Evolutionary conservation across 129 eudicot species (phyloP), one percentile per base, ranked within the genome.

Genomic region (Heracleum sosnowskyi): DNA sequence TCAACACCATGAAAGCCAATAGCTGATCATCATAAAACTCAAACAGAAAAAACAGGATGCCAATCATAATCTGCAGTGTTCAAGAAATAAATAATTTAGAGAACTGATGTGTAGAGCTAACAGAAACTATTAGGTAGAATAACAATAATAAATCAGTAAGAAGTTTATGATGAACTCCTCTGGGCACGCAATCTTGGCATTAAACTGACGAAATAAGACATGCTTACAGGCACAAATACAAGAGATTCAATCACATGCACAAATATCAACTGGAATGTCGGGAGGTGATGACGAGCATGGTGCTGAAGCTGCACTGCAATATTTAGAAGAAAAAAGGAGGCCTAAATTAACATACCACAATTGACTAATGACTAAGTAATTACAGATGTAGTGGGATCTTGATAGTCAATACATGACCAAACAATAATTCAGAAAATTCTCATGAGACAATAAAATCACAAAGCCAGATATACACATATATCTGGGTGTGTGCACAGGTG

Each of bases 241-340:
- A 96, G 97, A 45, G 99, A 96, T 78, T 96, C 99, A 42, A 96
- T 92, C 45, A 96, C 99, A 76, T 96, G 99, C 36, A 96, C 99
- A 85, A 96, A 96, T 42, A 96, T 96, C 96, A 96, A 84, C 81
- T 92, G 99, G 82, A 96, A 96, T 74, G 99, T 96, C n/a, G 99
- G 99, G 83, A 96, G 97, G 79, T 93, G 91, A 86, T 92, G 97
- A 46, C 97, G 97, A 81, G 99, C 99, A 83, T 96, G 99, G 82
- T 96, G 97, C 82, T 96, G 99, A 64, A 96, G 99, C 97, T 96
- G 99, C 87, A 96, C 99, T 96, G 97, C 79, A 87, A 46, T 49
- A 77, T 75, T 82, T 73, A 22, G 41, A 81, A 57, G 13, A 10
- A 10, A n/a, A 68, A 57, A 29, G 39, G 28, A 72, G 49, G 41